phyloP scores from a whole-genome alignment of 192 early-diverging fungal species.

The Allomyces arbusculus region DNA sequence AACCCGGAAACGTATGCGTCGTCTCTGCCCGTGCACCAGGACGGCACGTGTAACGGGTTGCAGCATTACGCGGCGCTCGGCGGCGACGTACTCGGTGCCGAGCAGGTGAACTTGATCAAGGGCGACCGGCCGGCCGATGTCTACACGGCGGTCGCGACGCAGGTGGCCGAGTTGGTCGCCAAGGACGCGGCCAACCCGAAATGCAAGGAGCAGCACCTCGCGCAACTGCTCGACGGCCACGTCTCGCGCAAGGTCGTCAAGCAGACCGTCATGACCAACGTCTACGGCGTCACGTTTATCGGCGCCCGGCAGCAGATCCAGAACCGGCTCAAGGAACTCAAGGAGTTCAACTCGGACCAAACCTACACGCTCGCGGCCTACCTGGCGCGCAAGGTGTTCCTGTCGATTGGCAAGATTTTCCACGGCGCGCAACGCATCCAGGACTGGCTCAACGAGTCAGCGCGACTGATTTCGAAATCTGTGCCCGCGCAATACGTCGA shows the following conservation, averaged over 20 bases:
- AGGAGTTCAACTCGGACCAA: constrained; percentile 43
- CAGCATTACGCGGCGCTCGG: constrained; percentile 97
- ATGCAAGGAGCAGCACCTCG: constrained; percentile 28
- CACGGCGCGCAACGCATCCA: constrained; percentile 73
- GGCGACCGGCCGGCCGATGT: constrained; percentile 77
- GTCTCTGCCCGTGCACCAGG: constrained; percentile 76
- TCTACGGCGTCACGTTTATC: constrained; percentile 93
- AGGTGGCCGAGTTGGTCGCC: constrained; percentile 46
- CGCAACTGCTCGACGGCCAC: constrained; percentile 39
- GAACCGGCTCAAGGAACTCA: constrained; percentile 57
- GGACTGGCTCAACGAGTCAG: constrained; percentile 78
- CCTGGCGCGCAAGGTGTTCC: constrained; percentile 61
- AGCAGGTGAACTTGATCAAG: constrained; percentile 70
- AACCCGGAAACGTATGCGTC: constrained; percentile 51
- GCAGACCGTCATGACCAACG: constrained; percentile 98
- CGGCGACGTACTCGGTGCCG: constrained; percentile 68
- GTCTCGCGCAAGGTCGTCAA: constrained; percentile 89
- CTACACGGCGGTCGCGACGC: constrained; percentile 68
- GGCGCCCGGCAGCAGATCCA: constrained; percentile 77
- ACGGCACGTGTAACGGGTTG: constrained; percentile 93
- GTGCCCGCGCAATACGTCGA: constrained; percentile 19
- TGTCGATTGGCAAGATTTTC: constrained; percentile 75
- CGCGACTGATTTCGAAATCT: constrained; percentile 60
- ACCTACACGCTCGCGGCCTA: constrained; percentile 44
- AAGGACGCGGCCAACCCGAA: constrained; percentile 24